These are phyloP conservation scores for Boletus tomentosulus DNA, from an alignment of 768 basidiomycete genomes.

Conservation along the genomic window DNA sequence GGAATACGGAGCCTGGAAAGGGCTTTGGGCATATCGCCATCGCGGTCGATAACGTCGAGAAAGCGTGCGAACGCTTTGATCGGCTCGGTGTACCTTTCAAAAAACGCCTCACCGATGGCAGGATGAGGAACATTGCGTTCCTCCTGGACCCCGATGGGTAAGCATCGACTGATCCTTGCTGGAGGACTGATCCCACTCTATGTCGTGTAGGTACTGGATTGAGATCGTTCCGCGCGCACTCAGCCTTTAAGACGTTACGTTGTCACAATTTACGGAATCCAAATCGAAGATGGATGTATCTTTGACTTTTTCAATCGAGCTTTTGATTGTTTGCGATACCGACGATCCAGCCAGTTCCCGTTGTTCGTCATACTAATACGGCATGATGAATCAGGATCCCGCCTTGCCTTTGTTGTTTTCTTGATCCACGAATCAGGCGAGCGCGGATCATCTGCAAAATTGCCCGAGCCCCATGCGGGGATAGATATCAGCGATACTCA, in stretches of 20 bases:
- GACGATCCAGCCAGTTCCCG: not conserved
- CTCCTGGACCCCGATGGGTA: constrained; percentile 83
- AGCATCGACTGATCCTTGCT: constrained; percentile 6
- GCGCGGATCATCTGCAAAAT: not conserved
- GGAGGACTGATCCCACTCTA: not conserved
- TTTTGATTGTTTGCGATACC: constrained; percentile 1
- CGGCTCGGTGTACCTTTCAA: constrained; percentile 77
- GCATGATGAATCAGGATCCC: not conserved
- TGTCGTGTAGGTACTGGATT: constrained; percentile 52
- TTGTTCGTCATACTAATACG: not conserved
- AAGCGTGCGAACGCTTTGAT: constrained; percentile 82
- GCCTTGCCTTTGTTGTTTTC: not conserved
- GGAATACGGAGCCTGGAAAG: constrained; percentile 78
- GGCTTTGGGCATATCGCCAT: constrained; percentile 89
- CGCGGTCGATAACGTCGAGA: constrained; percentile 76
- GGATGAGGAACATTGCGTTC: constrained; percentile 82
- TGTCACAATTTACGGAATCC: not conserved
- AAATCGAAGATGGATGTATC: not conserved
- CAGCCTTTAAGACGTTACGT: constrained; percentile 16
- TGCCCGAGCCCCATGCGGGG: not conserved
- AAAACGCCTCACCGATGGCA: constrained; percentile 82
- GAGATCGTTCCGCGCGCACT: constrained; percentile 45
- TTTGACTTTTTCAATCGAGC: constrained; percentile 2
- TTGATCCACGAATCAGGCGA: not conserved
- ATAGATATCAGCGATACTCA: too few species aligned